These are phyloP conservation scores for Heteromeles arbutifolia DNA, from an alignment of 306 rosid species.

Conservation along the genomic window DNA sequence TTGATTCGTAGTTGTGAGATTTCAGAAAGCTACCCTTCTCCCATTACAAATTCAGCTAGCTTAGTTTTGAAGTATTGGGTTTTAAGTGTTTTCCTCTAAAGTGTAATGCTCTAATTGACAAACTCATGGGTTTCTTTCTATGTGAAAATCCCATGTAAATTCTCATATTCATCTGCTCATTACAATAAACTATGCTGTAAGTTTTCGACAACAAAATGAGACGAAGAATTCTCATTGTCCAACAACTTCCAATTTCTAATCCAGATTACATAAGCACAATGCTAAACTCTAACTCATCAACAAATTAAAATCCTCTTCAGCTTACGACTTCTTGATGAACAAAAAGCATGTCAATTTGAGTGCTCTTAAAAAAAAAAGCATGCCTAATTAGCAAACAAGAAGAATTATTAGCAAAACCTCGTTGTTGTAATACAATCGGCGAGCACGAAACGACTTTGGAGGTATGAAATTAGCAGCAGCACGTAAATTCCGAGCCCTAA, in stretches of 20 bases:
- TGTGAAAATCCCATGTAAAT: too few relatives aligned
- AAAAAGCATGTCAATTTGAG: not conserved
- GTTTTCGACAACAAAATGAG: too few relatives aligned
- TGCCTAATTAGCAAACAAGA: not conserved
- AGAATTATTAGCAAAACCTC: conserved; percentile 45
- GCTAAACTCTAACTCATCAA: not conserved
- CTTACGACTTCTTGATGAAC: not conserved
- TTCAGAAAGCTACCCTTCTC: too few relatives aligned
- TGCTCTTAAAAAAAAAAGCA: not conserved
- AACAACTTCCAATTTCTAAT: not conserved
- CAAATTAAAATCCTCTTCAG: not conserved
- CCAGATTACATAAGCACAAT: not conserved
- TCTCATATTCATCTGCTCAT: too few relatives aligned
- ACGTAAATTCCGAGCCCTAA: conserved; percentile 95
- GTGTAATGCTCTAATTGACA: too few relatives aligned
- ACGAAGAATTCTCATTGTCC: too few relatives aligned
- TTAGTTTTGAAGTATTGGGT: too few relatives aligned
- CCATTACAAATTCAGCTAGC: too few relatives aligned
- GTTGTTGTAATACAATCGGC: conserved; percentile 67
- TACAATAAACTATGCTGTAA: too few relatives aligned
- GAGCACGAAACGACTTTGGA: conserved; percentile 77
- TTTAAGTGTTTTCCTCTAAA: too few relatives aligned
- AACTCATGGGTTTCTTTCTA: too few relatives aligned
- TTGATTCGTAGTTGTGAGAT: too few relatives aligned
- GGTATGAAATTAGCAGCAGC: conserved; percentile 82